phyloP scores from a whole-genome alignment of 352 stramenopile species.

The Globisporangium polare region DNA sequence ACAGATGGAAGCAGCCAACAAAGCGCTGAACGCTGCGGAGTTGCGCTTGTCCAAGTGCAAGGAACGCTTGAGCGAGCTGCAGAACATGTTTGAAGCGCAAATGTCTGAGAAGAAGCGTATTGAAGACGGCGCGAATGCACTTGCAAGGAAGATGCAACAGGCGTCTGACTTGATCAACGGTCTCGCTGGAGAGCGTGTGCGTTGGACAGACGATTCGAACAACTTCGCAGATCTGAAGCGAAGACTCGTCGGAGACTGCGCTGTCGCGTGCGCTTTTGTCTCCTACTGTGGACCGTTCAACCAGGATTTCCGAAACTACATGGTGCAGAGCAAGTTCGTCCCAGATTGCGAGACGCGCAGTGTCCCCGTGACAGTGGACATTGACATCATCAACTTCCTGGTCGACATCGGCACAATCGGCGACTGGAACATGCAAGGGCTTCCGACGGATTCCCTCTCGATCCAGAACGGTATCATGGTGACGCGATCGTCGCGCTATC shows the following conservation, averaged over 20 bases:
- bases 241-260: conserved; percentile 95
- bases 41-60: conserved; percentile 92
- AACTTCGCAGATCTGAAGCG: conserved; percentile 97
- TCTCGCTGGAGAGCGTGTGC: conserved; percentile 92
- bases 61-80: conserved; percentile 92
- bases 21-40: conserved; percentile 92
- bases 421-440: conserved; percentile 98
- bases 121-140: conserved; percentile 93
- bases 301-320: conserved; percentile 95
- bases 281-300: conserved; percentile 99
- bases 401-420: conserved; percentile 97
- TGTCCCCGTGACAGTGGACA: conserved; percentile 93
- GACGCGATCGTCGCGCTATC: conserved; percentile 94
- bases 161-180: conserved; percentile 96
- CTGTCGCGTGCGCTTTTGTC: conserved; percentile 96
- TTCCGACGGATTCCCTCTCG: conserved; percentile 96
- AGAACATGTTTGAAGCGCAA: conserved; percentile 96
- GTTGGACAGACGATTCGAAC: conserved; percentile 98
- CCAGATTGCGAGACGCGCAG: conserved; percentile 89
- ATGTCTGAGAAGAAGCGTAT: conserved; percentile 97
- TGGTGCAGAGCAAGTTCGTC: conserved; percentile 96
- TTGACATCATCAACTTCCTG: conserved; percentile 97
- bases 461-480: conserved; percentile 99
- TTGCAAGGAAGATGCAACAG: conserved; percentile 97
- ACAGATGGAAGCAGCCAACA: conserved; percentile 97